Conservation (phyloP, 371 early-diverging fungal genomes). For the Rhizopus microsporus region DNA sequence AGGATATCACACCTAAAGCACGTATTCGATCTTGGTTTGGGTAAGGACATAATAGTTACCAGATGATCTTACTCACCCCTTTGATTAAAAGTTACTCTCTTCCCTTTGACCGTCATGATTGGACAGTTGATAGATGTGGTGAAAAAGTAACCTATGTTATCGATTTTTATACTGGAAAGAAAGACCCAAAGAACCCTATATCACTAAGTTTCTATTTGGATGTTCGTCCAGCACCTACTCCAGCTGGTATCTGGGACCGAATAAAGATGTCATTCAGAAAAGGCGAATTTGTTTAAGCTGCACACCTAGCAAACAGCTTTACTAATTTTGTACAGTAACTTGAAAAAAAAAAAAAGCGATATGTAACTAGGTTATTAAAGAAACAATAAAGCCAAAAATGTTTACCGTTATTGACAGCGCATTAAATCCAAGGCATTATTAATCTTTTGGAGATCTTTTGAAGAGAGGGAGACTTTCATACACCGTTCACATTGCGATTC, state of each 20-base stretch:
- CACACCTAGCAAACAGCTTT: no score
- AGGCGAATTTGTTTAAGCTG: conserved; percentile 36
- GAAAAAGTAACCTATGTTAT: conserved; percentile 90
- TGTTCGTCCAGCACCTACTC: conserved; percentile 80
- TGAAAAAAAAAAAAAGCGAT: no score
- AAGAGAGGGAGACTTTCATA: no score
- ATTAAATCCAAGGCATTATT: no score
- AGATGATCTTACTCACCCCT: not conserved
- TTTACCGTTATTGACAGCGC: no score
- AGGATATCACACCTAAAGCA: conserved; percentile 86
- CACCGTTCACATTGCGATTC: no score
- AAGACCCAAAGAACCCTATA: conserved; percentile 57
- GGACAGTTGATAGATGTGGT: conserved; percentile 95
- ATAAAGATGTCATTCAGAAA: conserved; percentile 43
- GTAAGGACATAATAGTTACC: conserved; percentile 32
- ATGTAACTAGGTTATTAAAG: no score
- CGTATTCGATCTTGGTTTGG: conserved; percentile 71
- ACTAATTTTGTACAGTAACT: no score
- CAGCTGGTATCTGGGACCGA: conserved; percentile 59
- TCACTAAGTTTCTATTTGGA: conserved; percentile 82
- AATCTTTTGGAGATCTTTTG: no score
- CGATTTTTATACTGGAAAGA: conserved; percentile 88
- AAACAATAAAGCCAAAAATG: no score
- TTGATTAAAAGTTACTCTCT: conserved; percentile 46
- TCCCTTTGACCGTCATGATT: conserved; percentile 98